Conservation (phyloP, 2,329 filamentous ascomycete species). For the Tolypocladium endophyticum region DNA sequence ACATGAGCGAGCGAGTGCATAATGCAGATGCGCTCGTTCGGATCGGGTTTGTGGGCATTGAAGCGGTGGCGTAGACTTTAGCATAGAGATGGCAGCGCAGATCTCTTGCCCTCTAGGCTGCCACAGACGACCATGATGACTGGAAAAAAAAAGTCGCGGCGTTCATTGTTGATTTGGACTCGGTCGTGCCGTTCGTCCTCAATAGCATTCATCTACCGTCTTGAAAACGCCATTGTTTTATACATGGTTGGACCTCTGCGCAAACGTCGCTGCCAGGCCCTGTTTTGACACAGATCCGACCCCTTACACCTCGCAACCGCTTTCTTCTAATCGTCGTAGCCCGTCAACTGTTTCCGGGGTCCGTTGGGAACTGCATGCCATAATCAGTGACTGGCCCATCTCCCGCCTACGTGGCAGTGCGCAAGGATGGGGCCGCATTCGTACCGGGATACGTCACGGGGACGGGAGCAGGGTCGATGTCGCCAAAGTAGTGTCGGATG, state of each 20-base stretch:
- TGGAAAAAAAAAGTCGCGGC: not conserved
- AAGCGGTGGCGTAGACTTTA: not conserved
- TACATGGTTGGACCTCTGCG: constrained; percentile 1
- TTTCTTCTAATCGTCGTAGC: constrained; percentile 44
- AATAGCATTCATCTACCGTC: not conserved
- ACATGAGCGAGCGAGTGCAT: not conserved
- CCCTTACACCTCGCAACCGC: not conserved
- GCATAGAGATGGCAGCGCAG: not conserved
- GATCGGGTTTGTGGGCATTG: not conserved
- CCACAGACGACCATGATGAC: not conserved
- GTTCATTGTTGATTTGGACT: not conserved
- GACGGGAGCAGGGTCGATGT: constrained; percentile 59
- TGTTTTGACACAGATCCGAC: not conserved
- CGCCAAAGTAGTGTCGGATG: constrained; percentile 61
- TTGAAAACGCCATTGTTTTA: constrained; percentile 4
- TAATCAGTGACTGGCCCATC: not conserved
- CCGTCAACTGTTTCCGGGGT: constrained; percentile 47
- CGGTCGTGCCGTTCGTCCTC: not conserved
- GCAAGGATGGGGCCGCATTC: constrained; percentile 22
- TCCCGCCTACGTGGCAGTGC: not conserved
- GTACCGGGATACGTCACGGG: constrained; percentile 89
- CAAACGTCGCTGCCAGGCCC: not conserved
- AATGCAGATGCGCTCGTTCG: not conserved
- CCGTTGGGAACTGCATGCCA: constrained; percentile 39
- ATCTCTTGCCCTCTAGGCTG: not conserved